Evolutionary conservation across 2,329 filamentous ascomycete genomes (phyloP).

Genomic region (Trichoderma brevicompactum): DNA sequence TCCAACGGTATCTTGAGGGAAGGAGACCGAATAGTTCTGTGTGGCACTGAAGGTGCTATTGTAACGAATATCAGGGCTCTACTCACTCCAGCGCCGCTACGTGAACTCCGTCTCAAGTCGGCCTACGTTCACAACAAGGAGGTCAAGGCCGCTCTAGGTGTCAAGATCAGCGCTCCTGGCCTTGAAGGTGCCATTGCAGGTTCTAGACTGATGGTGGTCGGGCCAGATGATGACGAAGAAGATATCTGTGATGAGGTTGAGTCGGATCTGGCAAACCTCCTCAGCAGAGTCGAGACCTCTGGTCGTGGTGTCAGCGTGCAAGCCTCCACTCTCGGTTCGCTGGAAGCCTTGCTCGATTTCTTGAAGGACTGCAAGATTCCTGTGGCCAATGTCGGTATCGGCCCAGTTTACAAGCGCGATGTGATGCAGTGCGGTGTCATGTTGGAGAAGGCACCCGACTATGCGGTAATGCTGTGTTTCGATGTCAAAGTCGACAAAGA

Average conservation of each 20-base stretch:
- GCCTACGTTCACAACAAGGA: slow-evolving; percentile 99
- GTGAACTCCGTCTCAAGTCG: slow-evolving; percentile 93
- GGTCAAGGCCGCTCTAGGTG: slow-evolving; percentile 96
- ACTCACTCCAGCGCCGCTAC: slow-evolving; percentile 88
- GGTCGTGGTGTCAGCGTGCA: slow-evolving; percentile 96
- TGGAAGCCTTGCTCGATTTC: slow-evolving; percentile 96
- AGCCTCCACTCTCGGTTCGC: slow-evolving; percentile 93
- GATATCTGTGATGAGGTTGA: slow-evolving; percentile 97
- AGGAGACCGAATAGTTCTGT: slow-evolving; percentile 92
- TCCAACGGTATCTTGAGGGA: slow-evolving; percentile 95
- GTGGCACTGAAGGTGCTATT: slow-evolving; percentile 95
- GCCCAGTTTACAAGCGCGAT: slow-evolving; percentile 96
- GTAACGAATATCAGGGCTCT: slow-evolving; percentile 93
- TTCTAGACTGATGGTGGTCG: slow-evolving; percentile 90
- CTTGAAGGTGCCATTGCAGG: slow-evolving; percentile 96
- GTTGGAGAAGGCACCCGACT: slow-evolving; percentile 93
- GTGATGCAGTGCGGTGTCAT: slow-evolving; percentile 95
- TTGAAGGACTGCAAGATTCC: slow-evolving; percentile 95
- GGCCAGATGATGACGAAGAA: slow-evolving; percentile 93
- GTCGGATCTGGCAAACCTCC: slow-evolving; percentile 86
- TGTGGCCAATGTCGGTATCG: slow-evolving; percentile 95
- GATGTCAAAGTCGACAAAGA: slow-evolving; percentile 99
- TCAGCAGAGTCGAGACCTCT: slow-evolving; percentile 88
- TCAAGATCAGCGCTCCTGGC: slow-evolving; percentile 97
- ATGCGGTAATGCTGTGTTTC: slow-evolving; percentile 99